Conservation (phyloP, 345 rosid species). For the Bruguiera gymnorhiza region DNA sequence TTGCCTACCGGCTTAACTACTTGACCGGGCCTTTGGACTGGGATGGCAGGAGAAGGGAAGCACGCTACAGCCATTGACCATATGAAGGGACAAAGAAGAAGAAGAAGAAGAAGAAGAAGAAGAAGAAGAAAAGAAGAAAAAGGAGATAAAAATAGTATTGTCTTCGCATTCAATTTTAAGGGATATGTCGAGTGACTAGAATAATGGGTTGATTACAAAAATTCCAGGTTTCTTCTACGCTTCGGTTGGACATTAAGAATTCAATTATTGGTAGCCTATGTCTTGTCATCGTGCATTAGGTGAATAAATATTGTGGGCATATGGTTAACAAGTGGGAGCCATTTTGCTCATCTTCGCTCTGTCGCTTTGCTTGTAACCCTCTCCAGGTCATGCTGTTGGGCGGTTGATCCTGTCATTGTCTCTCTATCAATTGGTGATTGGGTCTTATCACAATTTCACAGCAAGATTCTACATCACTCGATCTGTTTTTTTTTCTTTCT, state of each 20-base stretch:
- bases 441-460: conserved; percentile 5
- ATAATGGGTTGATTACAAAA: neutral
- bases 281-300: conserved; percentile 24
- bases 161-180: neutral
- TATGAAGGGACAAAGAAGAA: conserved; percentile 3
- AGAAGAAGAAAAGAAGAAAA: conserved; percentile 2
- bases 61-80: conserved; percentile 45
- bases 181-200: neutral
- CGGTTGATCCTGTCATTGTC: neutral
- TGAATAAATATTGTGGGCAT: neutral
- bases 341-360: conserved; percentile 33
- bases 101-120: conserved; percentile 9
- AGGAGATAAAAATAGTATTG: neutral
- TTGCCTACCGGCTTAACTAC: conserved; percentile 28
- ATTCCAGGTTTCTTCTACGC: too few species aligned
- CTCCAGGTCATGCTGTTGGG: conserved; percentile 3
- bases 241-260: neutral
- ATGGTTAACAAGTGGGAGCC: conserved; percentile 24
- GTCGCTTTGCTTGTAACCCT: conserved; percentile 13
- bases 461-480: too few species aligned
- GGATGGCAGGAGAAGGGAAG: conserved; percentile 40
- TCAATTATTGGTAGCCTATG: conserved; percentile 26
- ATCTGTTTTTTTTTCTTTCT: too few species aligned
- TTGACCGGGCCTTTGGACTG: conserved; percentile 28
- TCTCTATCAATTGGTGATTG: conserved; percentile 2